A percentile compares a stretch with the other conserved stretches of the same genome.
phyloP scores from a whole-genome alignment of 2,329 filamentous ascomycete genomes.

The Hypoxylon sp. region DNA sequence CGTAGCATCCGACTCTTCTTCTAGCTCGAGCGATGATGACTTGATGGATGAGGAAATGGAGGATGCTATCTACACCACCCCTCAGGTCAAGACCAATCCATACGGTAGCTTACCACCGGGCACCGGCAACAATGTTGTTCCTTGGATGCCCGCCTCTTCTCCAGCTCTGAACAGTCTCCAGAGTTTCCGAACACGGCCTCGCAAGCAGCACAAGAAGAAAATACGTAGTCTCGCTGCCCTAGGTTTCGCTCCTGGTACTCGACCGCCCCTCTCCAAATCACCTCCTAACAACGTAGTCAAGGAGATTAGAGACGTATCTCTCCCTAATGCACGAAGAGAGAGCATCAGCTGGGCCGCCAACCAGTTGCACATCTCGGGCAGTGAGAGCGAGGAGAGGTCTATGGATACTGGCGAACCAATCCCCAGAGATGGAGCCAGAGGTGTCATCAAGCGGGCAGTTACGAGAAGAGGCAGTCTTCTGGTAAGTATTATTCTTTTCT shows the following conservation, averaged over 20 bases:
- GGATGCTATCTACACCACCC: slow-evolving; percentile 85
- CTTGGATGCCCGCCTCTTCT: slow-evolving; percentile 75
- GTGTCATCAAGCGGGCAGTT: slow-evolving; percentile 84
- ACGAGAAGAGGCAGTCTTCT: slow-evolving; percentile 89
- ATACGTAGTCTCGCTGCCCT: slow-evolving; percentile 61
- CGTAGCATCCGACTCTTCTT: slow-evolving; percentile 83
- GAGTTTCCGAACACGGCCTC: slow-evolving; percentile 82
- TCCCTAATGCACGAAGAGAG: slow-evolving; percentile 75
- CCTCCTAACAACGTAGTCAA: slow-evolving; percentile 68
- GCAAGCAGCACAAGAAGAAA: slow-evolving; percentile 72
- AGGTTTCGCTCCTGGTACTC: slow-evolving; percentile 60
- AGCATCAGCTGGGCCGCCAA: slow-evolving; percentile 92
- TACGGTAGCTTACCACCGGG: slow-evolving; percentile 62
- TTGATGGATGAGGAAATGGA: slow-evolving; percentile 80
- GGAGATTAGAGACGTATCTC: slow-evolving; percentile 53
- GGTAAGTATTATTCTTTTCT: slow-evolving; percentile 63
- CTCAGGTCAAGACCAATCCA: slow-evolving; percentile 74
- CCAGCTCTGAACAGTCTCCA: slow-evolving; percentile 80
- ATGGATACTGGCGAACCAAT: slow-evolving; percentile 60
- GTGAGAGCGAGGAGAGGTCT: slow-evolving; percentile 80
- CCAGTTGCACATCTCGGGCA: slow-evolving; percentile 84
- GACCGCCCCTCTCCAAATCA: slow-evolving; percentile 72
- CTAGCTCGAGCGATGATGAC: slow-evolving; percentile 76
- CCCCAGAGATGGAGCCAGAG: slow-evolving; percentile 70
- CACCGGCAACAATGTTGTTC: slow-evolving; percentile 52